A percentile compares a stretch with the other conserved stretches of the same genome.
phyloP scores from a whole-genome alignment of 164 flowering plant species.

The Magnolia officinalis region DNA sequence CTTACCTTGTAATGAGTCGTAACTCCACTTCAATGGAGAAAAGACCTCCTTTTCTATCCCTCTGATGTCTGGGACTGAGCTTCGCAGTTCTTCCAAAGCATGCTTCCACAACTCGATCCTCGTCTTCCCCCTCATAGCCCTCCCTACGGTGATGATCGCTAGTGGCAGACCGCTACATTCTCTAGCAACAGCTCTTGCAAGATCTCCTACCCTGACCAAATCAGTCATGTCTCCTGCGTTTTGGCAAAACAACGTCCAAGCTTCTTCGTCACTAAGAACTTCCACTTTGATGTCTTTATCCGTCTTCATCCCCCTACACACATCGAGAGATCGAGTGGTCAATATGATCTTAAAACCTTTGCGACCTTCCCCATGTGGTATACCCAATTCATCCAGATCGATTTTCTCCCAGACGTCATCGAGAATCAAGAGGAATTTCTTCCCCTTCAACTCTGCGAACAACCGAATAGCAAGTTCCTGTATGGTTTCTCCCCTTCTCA shows the following conservation, averaged over 20 bases:
- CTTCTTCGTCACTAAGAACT: neutral
- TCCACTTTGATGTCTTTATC: slow-evolving; percentile 3
- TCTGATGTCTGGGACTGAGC: neutral
- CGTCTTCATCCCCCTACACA: neutral
- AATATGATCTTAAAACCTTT: slow-evolving; percentile 1
- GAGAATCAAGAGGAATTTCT: neutral
- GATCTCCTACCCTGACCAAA: neutral
- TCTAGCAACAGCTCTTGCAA: slow-evolving; percentile 4
- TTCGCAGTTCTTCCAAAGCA: slow-evolving; percentile 2
- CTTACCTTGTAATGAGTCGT: neutral
- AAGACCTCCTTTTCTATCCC: neutral
- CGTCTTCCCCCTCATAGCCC: slow-evolving; percentile 3
- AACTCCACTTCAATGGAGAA: neutral
- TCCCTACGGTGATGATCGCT: slow-evolving; percentile 4
- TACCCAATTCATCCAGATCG: neutral
- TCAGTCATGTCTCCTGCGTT: neutral
- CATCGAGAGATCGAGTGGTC: neutral
- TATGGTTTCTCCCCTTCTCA: neutral
- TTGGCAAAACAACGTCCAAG: slow-evolving; percentile 5
- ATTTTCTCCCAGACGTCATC: slow-evolving; percentile 6
- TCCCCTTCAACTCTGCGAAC: neutral
- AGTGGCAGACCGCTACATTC: slow-evolving; percentile 10
- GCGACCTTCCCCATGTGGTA: neutral
- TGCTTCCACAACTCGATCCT: neutral
- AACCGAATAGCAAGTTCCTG: neutral